Evolutionary conservation across 2,329 filamentous ascomycete genomes (phyloP).

Genomic region (Metarhizium brunneum): DNA sequence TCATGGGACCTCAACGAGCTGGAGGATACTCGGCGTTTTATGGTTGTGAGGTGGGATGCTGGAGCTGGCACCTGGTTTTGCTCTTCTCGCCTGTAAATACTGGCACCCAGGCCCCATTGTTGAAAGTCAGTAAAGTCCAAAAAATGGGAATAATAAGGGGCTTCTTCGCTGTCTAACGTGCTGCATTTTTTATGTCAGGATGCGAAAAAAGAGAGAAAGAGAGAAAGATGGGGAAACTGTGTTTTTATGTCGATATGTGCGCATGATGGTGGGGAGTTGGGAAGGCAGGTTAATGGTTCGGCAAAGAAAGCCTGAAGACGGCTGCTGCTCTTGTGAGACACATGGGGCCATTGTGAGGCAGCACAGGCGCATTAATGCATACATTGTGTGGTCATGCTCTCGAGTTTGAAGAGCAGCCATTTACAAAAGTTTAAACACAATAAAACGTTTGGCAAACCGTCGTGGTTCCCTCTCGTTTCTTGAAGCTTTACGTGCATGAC

Average conservation of each 20-base stretch:
- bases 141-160: neutral
- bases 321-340: neutral
- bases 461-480: no score
- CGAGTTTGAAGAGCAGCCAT: neutral
- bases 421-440: neutral
- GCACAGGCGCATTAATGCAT: neutral
- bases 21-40: constrained; percentile 18
- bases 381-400: neutral
- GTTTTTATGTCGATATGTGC: neutral
- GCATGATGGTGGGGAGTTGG: neutral
- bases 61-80: constrained; percentile 1
- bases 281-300: neutral
- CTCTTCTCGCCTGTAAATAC: neutral
- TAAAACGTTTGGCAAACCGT: neutral
- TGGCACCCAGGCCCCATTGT: neutral
- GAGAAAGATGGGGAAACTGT: neutral
- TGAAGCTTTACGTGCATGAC: no score
- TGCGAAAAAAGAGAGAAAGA: neutral
- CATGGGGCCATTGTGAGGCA: neutral
- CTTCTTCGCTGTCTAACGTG: neutral
- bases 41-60: constrained; percentile 11
- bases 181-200: neutral
- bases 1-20: constrained; percentile 11
- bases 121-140: neutral
- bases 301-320: neutral